Evolutionary conservation across 345 rosid genomes (phyloP), one percentile per base, ranked within the genome.

Genomic region (Syzygium jambos): DNA sequence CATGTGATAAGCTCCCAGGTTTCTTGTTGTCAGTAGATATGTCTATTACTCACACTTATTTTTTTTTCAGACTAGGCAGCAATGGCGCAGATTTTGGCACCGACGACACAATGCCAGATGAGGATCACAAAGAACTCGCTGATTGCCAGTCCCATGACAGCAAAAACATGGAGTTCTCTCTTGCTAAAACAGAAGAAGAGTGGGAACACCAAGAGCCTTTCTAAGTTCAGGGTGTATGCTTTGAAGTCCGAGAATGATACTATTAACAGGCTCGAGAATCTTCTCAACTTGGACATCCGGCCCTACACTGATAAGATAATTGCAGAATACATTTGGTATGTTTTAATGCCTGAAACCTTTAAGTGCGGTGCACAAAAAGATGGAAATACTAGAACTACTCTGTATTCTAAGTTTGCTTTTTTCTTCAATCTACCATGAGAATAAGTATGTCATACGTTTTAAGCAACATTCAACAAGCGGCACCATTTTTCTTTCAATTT

Each of bases 251-350:
- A 97, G 11, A 92, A 89, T 88, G 84, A 94, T 88, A 92, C 95
- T 3, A 84, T 96, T 91, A 96, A 95, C 85, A 94, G 99, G 92
- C 52, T 96, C 30, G 98, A 95, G 91, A 86, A 88, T 87, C 94
- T 97, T 55, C 95, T 97, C 78, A 95, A 97, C 88, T 61, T 97
- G 92, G 99, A 98, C 86, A 87, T 94, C 78, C 95, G 94, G n/a
- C 98, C 98, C 52, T 94, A 90, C 92, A 92, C 99, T 63, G 96
- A 98, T 88, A 93, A 89, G 88, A 94, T 98, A 93, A 95, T 98
- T 85, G 99, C 99, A 22, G 99, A 98, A 86, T 98, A 98, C 92
- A 98, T 98, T 87, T 98, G 99, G 99, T 97, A 95, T 82, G 59
- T 78, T 87, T 73, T 34, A 73, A 73, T 73, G 49, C 80, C 49